Evolutionary conservation across 2,329 filamentous ascomycete genomes (phyloP), one percentile per base, ranked within the genome.

Genomic region (Lachnellula arida): DNA sequence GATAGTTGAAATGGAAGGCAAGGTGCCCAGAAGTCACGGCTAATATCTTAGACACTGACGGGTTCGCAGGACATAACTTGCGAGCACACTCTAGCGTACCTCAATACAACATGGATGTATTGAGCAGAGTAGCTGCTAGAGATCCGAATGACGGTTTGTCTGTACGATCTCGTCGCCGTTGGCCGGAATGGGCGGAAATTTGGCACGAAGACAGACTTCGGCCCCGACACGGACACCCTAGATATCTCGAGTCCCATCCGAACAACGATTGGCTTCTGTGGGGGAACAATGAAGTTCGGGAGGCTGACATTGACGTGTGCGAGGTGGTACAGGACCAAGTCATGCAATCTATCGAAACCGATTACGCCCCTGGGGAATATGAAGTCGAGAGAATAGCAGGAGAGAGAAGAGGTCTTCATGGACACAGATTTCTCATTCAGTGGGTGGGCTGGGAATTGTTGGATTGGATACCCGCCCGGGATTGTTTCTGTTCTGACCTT

Each of bases 401-500:
- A 1, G 50, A 59, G 11, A 54, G 25, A 17, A 50, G 14, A 25
- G 39, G 37, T 4, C 39, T 5, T 22, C 17, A 23, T 1, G 28
- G 35, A 14, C 53, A 56, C 8, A 46, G 54, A n/a, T 59, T 51
- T 28, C 34, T 53, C 15, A 22, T 59, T 3, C 19, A 48, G 34
- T 59, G 57, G 57, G 43, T 51, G 1, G 53, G 51, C 5, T 59
- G 50, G 9, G 17, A 22, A 4, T 42, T 54, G 23, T 47, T 37
- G 5, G 47, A 40, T 19, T 59, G 57, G 57, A 46, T 55, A 7
- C 42, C 57, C 7, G 51, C 50, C 6, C n/a, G 28, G 14, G 35
- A 56, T 15, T 59, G 57, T n/a, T 46, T 51, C 17, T 59, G 57
- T 42, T 34, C 37, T 1, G 43, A 54, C 12, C 22, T 56, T 5